Conservation (phyloP, 495 filamentous ascomycete species). For the Hyaloscypha finlandica region DNA sequence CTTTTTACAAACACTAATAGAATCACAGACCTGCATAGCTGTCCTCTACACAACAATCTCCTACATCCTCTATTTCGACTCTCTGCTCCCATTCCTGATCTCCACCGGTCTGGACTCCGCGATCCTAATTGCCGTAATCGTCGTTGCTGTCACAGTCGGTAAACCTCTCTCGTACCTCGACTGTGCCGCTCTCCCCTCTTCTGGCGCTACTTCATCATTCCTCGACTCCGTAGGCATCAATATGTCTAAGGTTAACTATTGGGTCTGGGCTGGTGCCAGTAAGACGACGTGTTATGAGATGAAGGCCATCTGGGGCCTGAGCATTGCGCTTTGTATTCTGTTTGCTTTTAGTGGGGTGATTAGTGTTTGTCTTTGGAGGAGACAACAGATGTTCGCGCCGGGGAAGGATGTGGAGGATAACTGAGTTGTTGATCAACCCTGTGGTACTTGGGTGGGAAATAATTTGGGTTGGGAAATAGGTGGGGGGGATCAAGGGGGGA, state of each 20-base stretch:
- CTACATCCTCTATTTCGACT: conserved; percentile 73
- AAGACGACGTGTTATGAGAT: conserved; percentile 78
- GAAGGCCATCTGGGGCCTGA: conserved; percentile 87
- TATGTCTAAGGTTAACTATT: conserved; percentile 54
- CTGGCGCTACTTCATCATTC: conserved; percentile 37
- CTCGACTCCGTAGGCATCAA: conserved; percentile 36
- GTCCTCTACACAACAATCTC: conserved; percentile 76
- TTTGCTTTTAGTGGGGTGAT: conserved; percentile 61
- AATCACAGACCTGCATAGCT: conserved; percentile 67
- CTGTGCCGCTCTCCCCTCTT: conserved; percentile 52
- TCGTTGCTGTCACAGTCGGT: conserved; percentile 71
- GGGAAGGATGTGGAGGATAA: conserved; percentile 40
- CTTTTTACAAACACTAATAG: neutral
- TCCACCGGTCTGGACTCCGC: conserved; percentile 64
- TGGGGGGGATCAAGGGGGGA: neutral
- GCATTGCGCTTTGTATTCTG: conserved; percentile 78
- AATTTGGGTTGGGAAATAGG: neutral
- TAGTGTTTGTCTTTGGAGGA: conserved; percentile 29
- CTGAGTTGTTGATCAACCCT: neutral
- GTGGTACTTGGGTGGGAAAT: neutral
- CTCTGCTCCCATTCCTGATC: conserved; percentile 71
- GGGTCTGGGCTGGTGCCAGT: conserved; percentile 62
- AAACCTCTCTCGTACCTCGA: conserved; percentile 79
- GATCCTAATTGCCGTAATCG: conserved; percentile 69
- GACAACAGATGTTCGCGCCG: conserved; percentile 15